Percentiles rank a stretch among this genome's conserved stretches.
These are phyloP conservation scores for Chlamydomonas sp. DNA, from an alignment of 139 green algal species.

Conservation along the genomic window DNA sequence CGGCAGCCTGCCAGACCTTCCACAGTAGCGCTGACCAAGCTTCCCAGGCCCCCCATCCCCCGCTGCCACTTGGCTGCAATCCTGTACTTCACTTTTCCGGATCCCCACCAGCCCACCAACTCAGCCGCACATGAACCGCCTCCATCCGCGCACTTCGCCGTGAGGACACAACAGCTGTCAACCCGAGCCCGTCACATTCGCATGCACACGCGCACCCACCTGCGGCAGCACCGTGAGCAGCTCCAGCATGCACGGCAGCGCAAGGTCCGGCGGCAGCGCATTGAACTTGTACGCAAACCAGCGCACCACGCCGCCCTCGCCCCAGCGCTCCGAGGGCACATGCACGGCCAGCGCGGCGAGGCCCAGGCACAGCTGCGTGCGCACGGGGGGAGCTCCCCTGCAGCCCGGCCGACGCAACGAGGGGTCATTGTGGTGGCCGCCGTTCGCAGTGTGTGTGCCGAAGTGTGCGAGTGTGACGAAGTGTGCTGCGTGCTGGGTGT, in stretches of 20 bases:
- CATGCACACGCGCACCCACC: constrained; percentile 49
- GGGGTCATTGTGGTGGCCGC: too few species aligned
- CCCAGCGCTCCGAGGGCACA: constrained; percentile 75
- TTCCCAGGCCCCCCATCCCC: too few species aligned
- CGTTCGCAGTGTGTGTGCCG: background rate
- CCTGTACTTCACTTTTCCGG: too few species aligned
- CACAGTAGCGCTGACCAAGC: too few species aligned
- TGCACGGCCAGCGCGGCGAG: constrained; percentile 84
- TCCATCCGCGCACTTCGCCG: background rate
- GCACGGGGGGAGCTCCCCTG: constrained; percentile 66
- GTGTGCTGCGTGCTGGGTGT: too few species aligned
- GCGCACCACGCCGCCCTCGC: constrained; percentile 49
- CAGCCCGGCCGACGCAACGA: too few species aligned
- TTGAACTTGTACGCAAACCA: constrained; percentile 67
- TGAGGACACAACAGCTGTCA: background rate
- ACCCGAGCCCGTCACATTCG: background rate
- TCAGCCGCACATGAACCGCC: background rate
- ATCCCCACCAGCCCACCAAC: too few species aligned
- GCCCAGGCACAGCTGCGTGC: constrained; percentile 92
- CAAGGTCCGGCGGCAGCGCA: constrained; percentile 31
- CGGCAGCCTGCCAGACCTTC: too few species aligned
- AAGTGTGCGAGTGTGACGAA: background rate
- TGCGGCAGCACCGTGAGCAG: constrained; percentile 89
- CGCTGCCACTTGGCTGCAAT: too few species aligned
- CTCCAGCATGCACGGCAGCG: constrained; percentile 87